Conservation (phyloP, 176 grass and related monocot species). For the Juncus inflexus region DNA sequence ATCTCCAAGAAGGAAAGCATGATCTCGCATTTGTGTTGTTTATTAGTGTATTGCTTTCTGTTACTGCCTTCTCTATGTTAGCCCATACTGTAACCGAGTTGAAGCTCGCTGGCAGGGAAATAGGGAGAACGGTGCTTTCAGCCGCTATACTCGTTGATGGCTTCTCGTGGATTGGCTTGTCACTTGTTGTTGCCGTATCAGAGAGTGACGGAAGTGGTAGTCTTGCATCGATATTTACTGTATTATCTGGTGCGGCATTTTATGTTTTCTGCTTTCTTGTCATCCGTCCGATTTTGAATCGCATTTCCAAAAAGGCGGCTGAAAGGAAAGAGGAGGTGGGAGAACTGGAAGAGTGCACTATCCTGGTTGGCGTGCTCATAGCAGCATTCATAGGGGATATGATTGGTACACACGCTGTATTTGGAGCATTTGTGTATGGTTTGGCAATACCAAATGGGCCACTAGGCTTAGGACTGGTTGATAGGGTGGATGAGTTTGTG, state of each 20-base stretch:
- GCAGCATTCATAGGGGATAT: slow-evolving; percentile 50
- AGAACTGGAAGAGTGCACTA: slow-evolving; percentile 41
- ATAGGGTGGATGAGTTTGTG: slow-evolving; percentile 67
- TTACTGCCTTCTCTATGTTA: slow-evolving; percentile 67
- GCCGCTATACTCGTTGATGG: slow-evolving; percentile 54
- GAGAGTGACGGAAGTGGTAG: slow-evolving; percentile 2
- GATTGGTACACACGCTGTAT: slow-evolving; percentile 54
- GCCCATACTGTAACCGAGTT: slow-evolving; percentile 58
- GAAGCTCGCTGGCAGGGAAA: slow-evolving; percentile 59
- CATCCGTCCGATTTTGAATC: slow-evolving; percentile 32
- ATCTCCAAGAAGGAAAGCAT: slow-evolving; percentile 7
- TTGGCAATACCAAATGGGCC: slow-evolving; percentile 64
- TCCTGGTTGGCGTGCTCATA: slow-evolving; percentile 57
- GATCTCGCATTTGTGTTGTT: slow-evolving; percentile 44
- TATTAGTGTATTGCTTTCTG: slow-evolving; percentile 48
- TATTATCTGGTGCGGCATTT: slow-evolving; percentile 29
- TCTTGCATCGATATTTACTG: slow-evolving; percentile 24
- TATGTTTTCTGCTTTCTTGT: slow-evolving; percentile 25
- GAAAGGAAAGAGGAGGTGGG: slow-evolving; percentile 23
- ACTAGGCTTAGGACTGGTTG: slow-evolving; percentile 51
- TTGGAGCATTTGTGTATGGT: slow-evolving; percentile 69
- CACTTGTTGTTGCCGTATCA: slow-evolving; percentile 36
- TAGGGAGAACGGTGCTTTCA: slow-evolving; percentile 60
- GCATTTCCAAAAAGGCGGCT: slow-evolving; percentile 17
- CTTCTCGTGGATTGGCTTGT: slow-evolving; percentile 41